Conservation (phyloP, 2,329 filamentous ascomycete species). For the Teratosphaeria destructans region DNA sequence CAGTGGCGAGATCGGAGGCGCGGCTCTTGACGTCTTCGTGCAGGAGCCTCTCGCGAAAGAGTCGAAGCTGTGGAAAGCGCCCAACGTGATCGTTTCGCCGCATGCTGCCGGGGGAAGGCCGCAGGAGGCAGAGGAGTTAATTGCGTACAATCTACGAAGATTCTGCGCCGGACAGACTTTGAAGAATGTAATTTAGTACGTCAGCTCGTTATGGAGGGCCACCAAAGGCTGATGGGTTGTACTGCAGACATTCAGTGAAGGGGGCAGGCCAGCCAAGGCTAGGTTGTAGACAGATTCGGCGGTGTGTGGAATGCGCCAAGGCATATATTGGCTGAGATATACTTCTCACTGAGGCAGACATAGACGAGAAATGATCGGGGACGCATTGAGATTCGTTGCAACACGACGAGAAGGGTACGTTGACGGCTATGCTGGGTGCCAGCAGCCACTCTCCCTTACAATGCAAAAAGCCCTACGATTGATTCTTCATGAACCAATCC, state of each 20-base stretch:
- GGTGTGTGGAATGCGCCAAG: neutral
- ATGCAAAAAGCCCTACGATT: neutral
- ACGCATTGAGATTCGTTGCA: neutral
- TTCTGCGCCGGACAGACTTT: constrained; percentile 50
- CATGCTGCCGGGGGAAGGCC: constrained; percentile 52
- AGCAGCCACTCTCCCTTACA: neutral
- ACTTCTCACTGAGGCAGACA: neutral
- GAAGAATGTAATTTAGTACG: constrained; percentile 41
- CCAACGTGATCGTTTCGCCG: constrained; percentile 44
- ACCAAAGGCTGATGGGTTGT: neutral
- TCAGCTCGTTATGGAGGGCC: neutral
- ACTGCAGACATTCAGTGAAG: neutral
- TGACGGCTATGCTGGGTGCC: no score
- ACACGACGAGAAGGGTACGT: no score
- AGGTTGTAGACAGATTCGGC: neutral
- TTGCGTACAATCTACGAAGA: constrained; percentile 50
- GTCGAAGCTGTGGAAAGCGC: constrained; percentile 39
- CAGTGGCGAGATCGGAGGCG: constrained; percentile 37
- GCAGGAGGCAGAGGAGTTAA: constrained; percentile 49
- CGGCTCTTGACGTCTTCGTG: constrained; percentile 42
- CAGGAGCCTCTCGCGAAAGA: constrained; percentile 43
- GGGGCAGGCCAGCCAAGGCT: neutral
- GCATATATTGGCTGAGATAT: neutral
- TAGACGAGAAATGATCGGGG: neutral
- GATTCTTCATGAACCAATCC: constrained; percentile 58